Percentiles rank a stretch among this genome's conserved stretches.
Evolutionary conservation across 441 rosid genomes (phyloP).

Genomic region (Geranium incanum): DNA sequence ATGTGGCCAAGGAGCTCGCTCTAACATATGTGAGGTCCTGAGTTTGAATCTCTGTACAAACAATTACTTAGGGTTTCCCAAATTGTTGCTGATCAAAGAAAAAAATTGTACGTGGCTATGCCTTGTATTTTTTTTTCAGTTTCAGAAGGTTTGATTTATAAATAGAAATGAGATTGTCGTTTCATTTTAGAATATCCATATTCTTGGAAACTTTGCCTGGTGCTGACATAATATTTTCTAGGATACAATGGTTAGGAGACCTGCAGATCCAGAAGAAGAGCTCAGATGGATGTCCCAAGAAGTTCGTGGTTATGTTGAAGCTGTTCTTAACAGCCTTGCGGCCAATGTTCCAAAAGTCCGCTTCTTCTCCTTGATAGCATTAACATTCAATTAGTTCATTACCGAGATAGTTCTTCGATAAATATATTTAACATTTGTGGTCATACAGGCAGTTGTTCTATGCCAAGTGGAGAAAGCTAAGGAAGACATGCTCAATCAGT

Average conservation of each 20-base stretch:
- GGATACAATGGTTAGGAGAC: slow-evolving; percentile 92
- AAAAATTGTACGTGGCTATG: too few species aligned
- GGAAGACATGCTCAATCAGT: slow-evolving; percentile 97
- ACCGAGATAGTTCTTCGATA: slow-evolving; percentile 8
- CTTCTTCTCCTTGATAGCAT: slow-evolving; percentile 19
- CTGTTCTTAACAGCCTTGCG: slow-evolving; percentile 98
- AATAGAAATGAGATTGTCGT: background rate
- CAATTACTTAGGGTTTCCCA: too few species aligned
- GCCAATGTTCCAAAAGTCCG: slow-evolving; percentile 97
- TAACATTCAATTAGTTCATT: background rate
- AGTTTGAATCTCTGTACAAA: too few species aligned
- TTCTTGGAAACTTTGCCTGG: background rate
- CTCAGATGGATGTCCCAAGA: slow-evolving; percentile 99
- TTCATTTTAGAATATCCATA: background rate
- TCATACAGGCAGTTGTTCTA: slow-evolving; percentile 90
- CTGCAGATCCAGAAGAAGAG: slow-evolving; percentile 98
- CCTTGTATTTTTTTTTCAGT: background rate
- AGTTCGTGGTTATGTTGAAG: slow-evolving; percentile 99
- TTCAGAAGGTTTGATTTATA: background rate
- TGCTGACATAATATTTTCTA: slow-evolving; percentile 22
- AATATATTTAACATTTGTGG: slow-evolving; percentile 20
- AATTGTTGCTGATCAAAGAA: too few species aligned
- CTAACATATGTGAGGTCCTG: too few species aligned
- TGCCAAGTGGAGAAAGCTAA: slow-evolving; percentile 99
- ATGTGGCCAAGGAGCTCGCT: too few species aligned